Conservation (phyloP, 352 stramenopile genomes). For the Globisporangium mamillatum region DNA sequence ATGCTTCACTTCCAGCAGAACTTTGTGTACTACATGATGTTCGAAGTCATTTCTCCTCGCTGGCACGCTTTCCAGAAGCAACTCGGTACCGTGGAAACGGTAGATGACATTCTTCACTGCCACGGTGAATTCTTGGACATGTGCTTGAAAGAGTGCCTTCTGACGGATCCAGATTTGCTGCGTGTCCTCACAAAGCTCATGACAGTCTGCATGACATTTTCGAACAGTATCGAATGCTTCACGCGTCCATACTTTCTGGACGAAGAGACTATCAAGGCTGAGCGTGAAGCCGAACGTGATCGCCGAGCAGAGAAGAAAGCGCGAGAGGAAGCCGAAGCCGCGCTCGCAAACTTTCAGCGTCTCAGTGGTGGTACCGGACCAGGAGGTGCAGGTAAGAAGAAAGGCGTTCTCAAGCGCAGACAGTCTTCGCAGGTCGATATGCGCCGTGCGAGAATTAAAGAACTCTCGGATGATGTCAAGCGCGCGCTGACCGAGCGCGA, state of each 20-base stretch:
- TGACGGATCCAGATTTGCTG: conserved; percentile 95
- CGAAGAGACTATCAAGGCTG: conserved; percentile 83
- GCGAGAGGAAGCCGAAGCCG: conserved; percentile 70
- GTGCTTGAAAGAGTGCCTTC: conserved; percentile 96
- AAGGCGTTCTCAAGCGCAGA: conserved; percentile 44
- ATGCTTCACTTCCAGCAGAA: conserved; percentile 99
- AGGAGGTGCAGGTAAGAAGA: conserved; percentile 49
- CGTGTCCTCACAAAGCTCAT: conserved; percentile 94
- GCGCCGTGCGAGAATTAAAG: conserved; percentile 75
- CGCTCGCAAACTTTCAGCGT: conserved; percentile 60
- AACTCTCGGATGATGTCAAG: conserved; percentile 76
- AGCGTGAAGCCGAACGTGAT: conserved; percentile 74
- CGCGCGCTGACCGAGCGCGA: conserved; percentile 65
- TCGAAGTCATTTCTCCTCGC: conserved; percentile 94
- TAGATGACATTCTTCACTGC: conserved; percentile 94
- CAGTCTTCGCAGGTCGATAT: conserved; percentile 80
- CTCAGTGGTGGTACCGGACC: conserved; percentile 5
- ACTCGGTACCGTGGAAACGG: conserved; percentile 71
- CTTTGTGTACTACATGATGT: conserved; percentile 98
- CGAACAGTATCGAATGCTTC: conserved; percentile 93
- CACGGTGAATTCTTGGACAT: conserved; percentile 96
- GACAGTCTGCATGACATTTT: conserved; percentile 95
- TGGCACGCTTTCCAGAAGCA: conserved; percentile 90
- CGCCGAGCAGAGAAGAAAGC: conserved; percentile 78
- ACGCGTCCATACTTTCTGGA: conserved; percentile 78